Conservation (phyloP, 1,284 basidiomycete genomes). For the Ganoderma leucocontextum region DNA sequence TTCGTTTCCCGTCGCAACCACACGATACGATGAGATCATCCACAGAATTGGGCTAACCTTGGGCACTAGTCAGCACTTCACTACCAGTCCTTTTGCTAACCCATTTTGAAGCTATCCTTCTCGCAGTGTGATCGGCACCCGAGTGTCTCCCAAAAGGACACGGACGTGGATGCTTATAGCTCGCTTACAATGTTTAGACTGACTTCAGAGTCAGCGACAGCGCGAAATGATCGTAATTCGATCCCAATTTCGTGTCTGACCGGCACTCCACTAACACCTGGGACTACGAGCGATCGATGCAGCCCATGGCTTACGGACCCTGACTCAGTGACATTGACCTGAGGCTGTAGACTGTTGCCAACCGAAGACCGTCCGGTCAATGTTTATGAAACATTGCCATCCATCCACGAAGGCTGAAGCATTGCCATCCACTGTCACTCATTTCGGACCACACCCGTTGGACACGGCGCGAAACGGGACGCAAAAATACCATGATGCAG, state of each 20-base stretch:
- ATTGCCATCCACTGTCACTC: background rate
- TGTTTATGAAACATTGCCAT: slow-evolving; percentile 1
- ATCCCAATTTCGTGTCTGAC: background rate
- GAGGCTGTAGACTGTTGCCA: slow-evolving; percentile 2
- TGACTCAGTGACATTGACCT: slow-evolving; percentile 3
- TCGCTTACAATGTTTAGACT: slow-evolving; percentile 3
- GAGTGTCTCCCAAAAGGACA: background rate
- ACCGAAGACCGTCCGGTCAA: background rate
- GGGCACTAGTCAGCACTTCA: no score
- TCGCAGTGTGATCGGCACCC: background rate
- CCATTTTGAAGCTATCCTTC: no score
- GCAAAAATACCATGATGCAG: background rate
- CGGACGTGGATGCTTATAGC: background rate
- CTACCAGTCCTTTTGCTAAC: no score
- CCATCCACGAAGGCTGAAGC: slow-evolving; percentile 1
- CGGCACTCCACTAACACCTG: slow-evolving; percentile 4
- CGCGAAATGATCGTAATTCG: background rate
- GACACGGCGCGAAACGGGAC: slow-evolving; percentile 9
- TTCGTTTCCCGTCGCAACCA: slow-evolving; percentile 7
- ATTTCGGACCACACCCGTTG: background rate
- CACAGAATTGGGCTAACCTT: background rate
- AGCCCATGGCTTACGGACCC: background rate
- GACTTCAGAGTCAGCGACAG: slow-evolving; percentile 1
- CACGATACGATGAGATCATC: background rate
- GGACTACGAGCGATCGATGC: background rate